A percentile compares a stretch with the other conserved stretches of the same genome.
These are phyloP conservation scores for Choanephora cucurbitarum DNA, from an alignment of 371 early-diverging fungal species.

Conservation along the genomic window DNA sequence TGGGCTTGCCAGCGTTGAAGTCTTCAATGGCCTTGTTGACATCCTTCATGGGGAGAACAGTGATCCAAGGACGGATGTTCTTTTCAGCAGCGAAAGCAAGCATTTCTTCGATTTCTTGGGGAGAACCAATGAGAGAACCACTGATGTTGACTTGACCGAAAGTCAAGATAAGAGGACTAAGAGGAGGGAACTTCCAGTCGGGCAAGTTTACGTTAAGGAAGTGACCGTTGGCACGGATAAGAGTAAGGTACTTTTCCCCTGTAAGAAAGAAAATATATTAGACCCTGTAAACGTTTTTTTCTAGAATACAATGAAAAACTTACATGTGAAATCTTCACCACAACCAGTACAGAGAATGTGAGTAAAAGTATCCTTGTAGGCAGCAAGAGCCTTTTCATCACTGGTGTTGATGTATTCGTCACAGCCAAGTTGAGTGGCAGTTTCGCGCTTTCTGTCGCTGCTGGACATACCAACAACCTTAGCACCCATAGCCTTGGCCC, in stretches of 20 bases:
- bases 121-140: slow-evolving; percentile 68
- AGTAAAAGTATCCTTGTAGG: slow-evolving; percentile 8
- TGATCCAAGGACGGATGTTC: slow-evolving; percentile 61
- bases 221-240: slow-evolving; percentile 50
- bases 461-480: slow-evolving; percentile 50
- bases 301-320: slow-evolving; percentile 6
- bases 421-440: slow-evolving; percentile 35
- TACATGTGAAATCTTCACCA: slow-evolving; percentile 41
- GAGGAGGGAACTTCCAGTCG: slow-evolving; percentile 30
- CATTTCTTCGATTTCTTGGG: slow-evolving; percentile 51
- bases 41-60: slow-evolving; percentile 55
- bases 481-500: slow-evolving; percentile 60
- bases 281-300: slow-evolving; percentile 36
- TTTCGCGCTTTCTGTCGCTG: slow-evolving; percentile 34
- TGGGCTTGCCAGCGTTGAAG: slow-evolving; percentile 58
- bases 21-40: slow-evolving; percentile 59
- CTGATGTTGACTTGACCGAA: slow-evolving; percentile 44
- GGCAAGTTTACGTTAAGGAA: slow-evolving; percentile 64
- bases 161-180: slow-evolving; percentile 2
- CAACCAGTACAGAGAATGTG: slow-evolving; percentile 39
- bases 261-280: too few relatives aligned
- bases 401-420: slow-evolving; percentile 29
- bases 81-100: slow-evolving; percentile 68
- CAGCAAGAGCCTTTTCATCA: slow-evolving; percentile 12
- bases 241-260: slow-evolving; percentile 28